phyloP scores from a whole-genome alignment of 345 rosid species.

The Excoecaria cochinchinensis region DNA sequence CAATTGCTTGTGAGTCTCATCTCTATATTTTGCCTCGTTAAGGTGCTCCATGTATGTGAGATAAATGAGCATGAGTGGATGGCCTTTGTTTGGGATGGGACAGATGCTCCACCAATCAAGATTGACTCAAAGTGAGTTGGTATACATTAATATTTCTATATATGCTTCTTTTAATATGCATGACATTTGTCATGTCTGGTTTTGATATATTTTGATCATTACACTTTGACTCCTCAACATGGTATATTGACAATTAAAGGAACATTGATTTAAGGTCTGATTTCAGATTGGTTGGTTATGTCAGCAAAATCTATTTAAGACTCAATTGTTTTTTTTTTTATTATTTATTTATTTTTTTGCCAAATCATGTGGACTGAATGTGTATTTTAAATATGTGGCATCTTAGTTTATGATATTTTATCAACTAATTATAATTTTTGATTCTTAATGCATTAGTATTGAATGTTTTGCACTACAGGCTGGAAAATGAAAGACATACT shows the following conservation, averaged over 20 bases:
- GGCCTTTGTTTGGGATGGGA: conserved; percentile 80
- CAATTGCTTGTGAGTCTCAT: conserved; percentile 8
- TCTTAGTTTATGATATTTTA: background rate
- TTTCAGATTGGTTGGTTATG: background rate
- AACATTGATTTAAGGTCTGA: background rate
- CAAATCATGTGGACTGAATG: background rate
- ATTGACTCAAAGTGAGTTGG: conserved; percentile 51
- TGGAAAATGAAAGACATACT: conserved; percentile 49
- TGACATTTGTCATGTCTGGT: background rate
- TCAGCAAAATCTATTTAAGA: background rate
- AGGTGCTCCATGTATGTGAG: conserved; percentile 60
- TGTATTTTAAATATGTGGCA: background rate
- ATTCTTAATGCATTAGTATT: background rate
- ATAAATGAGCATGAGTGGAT: conserved; percentile 37
- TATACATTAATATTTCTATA: background rate
- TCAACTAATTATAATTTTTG: background rate
- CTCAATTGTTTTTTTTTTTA: background rate
- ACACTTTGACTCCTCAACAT: background rate
- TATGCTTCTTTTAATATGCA: background rate
- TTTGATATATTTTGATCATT: background rate
- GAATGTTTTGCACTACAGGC: conserved; percentile 32
- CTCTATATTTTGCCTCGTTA: conserved; percentile 19
- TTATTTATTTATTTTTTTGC: background rate
- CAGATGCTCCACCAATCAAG: conserved; percentile 57
- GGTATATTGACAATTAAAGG: background rate